These are phyloP conservation scores for Erodium maritimum DNA, from an alignment of 345 rosid species.

Conservation along the genomic window DNA sequence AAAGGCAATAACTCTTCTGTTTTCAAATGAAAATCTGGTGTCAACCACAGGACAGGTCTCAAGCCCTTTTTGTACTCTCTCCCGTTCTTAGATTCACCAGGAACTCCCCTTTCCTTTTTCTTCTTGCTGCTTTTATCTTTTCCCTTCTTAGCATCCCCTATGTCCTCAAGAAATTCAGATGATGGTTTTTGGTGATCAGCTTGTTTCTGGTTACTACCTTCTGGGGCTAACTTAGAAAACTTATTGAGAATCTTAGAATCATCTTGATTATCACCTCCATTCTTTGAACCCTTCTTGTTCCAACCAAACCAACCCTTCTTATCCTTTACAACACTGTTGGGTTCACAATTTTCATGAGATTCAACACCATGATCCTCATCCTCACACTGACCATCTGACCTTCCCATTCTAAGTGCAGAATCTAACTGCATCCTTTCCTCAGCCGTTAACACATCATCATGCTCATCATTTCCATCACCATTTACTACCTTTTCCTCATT, in stretches of 20 bases:
- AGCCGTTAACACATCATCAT: constrained; percentile 71
- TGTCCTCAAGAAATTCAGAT: constrained; percentile 49
- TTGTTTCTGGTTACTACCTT: constrained; percentile 45
- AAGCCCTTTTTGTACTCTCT: constrained; percentile 89
- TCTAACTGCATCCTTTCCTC: constrained; percentile 85
- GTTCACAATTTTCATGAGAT: constrained; percentile 42
- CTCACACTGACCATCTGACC: constrained; percentile 50
- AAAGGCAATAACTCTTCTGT: constrained; percentile 90
- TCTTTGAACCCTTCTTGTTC: constrained; percentile 57
- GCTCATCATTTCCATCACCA: constrained; percentile 51
- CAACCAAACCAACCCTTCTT: constrained; percentile 96
- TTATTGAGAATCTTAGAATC: constrained; percentile 56
- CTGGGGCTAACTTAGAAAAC: constrained; percentile 62
- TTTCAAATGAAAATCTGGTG: constrained; percentile 86
- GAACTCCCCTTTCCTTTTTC: constrained; percentile 64
- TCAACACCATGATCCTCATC: constrained; percentile 68
- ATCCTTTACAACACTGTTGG: constrained; percentile 52
- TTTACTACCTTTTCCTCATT: constrained; percentile 56
- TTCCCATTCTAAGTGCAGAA: constrained; percentile 60
- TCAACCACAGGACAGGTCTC: constrained; percentile 91
- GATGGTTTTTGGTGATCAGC: constrained; percentile 48
- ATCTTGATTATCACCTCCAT: constrained; percentile 47
- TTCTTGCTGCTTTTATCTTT: constrained; percentile 70
- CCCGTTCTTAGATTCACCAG: constrained; percentile 53
- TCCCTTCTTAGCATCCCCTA: constrained; percentile 48